These are phyloP conservation scores for Lepiota subincarnata DNA, from an alignment of 768 basidiomycete genomes.

Conservation along the genomic window DNA sequence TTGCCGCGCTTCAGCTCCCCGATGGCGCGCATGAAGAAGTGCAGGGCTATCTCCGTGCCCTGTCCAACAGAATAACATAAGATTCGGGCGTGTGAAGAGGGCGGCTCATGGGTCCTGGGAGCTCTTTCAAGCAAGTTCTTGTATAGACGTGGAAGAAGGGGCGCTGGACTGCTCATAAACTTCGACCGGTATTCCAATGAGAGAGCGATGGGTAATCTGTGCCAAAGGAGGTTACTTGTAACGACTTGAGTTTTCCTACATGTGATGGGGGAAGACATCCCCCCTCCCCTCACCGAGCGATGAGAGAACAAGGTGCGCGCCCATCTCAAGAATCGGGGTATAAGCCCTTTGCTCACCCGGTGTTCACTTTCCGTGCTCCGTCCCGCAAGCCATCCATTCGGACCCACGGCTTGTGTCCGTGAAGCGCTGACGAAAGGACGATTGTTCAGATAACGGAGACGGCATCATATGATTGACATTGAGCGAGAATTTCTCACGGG, in stretches of 20 bases:
- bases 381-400: too few species aligned
- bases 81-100: not conserved
- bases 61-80: not conserved
- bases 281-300: too few species aligned
- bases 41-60: not conserved
- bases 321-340: not conserved
- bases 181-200: not conserved
- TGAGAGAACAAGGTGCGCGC: not conserved
- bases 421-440: too few species aligned
- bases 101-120: not conserved
- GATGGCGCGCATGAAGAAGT: not conserved
- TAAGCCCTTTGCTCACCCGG: not conserved
- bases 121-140: too few species aligned
- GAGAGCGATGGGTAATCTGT: not conserved
- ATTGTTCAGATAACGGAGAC: not conserved
- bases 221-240: not conserved
- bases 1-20: too few species aligned
- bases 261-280: too few species aligned
- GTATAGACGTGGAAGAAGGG: not conserved
- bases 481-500: not conserved
- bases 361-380: too few species aligned
- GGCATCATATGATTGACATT: conserved; percentile 10
- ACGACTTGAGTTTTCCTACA: not conserved
- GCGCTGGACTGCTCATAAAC: not conserved
- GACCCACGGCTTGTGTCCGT: too few species aligned